Percentiles rank a stretch among this genome's conserved stretches.
phyloP scores from a whole-genome alignment of 306 rosid species.

The Rosa persica region DNA sequence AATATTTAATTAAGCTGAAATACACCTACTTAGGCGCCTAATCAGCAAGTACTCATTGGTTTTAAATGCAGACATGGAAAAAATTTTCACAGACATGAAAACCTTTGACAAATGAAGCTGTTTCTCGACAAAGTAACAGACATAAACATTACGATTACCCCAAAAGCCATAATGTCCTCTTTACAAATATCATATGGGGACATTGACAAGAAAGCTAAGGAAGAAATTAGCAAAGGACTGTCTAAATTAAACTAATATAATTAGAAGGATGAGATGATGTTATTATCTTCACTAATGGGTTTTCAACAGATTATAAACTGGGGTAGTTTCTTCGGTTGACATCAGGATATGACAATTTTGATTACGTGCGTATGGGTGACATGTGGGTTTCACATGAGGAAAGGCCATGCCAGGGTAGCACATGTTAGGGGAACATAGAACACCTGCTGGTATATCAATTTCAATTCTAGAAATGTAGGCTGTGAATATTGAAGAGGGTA shows the following conservation, averaged over 20 bases:
- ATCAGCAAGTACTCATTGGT: slow-evolving; percentile 29
- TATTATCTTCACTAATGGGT: neutral
- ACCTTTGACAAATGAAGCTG: slow-evolving; percentile 36
- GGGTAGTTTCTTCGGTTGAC: slow-evolving; percentile 4
- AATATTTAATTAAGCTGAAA: neutral
- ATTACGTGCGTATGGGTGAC: slow-evolving; percentile 60
- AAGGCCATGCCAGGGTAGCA: slow-evolving; percentile 30
- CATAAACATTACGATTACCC: slow-evolving; percentile 40
- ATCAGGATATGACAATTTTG: slow-evolving; percentile 42
- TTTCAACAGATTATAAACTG: neutral
- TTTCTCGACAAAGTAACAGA: slow-evolving; percentile 29
- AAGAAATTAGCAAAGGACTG: neutral
- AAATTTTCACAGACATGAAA: slow-evolving; percentile 32
- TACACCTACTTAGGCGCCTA: slow-evolving; percentile 4
- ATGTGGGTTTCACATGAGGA: slow-evolving; percentile 85
- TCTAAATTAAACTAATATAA: neutral
- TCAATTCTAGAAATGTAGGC: neutral
- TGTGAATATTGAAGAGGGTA: slow-evolving; percentile 13
- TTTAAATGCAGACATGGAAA: slow-evolving; percentile 30
- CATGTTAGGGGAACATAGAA: slow-evolving; percentile 68
- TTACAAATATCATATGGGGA: slow-evolving; percentile 14
- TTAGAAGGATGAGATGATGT: neutral
- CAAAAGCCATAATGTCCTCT: slow-evolving; percentile 22
- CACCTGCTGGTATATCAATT: slow-evolving; percentile 48
- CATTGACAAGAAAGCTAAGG: slow-evolving; percentile 32